These are phyloP conservation scores for Stephanodiscus triporus DNA, from an alignment of 108 stramenopile genomes.

Conservation along the genomic window DNA sequence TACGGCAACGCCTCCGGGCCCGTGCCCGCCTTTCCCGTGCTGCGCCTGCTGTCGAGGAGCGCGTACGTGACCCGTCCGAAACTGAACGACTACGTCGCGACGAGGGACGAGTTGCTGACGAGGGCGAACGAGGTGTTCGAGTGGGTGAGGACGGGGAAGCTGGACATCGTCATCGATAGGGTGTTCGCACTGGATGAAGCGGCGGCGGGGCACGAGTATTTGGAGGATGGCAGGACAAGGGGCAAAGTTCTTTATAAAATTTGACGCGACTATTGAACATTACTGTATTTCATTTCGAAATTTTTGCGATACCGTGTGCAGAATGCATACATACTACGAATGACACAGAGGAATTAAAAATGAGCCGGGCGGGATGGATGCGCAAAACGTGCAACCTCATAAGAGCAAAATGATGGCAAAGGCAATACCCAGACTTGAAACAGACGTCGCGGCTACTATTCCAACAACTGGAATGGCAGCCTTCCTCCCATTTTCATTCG, in stretches of 20 bases:
- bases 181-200: constrained; percentile 70
- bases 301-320: no score
- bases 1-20: constrained; percentile 91
- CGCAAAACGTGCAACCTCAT: not conserved
- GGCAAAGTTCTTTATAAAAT: constrained; percentile 74
- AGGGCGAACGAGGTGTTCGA: constrained; percentile 74
- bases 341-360: no score
- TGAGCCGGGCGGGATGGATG: not conserved
- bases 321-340: no score
- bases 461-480: not conserved
- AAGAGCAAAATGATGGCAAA: constrained; percentile 2
- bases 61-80: constrained; percentile 86
- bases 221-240: constrained; percentile 78
- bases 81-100: constrained; percentile 74
- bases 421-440: not conserved
- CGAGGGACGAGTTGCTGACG: constrained; percentile 67
- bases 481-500: not conserved
- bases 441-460: not conserved
- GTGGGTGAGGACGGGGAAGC: constrained; percentile 74
- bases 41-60: constrained; percentile 72
- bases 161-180: constrained; percentile 75
- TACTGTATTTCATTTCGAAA: no score
- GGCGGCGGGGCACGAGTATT: constrained; percentile 72
- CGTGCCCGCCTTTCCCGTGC: constrained; percentile 82
- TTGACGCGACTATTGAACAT: constrained; percentile 17